Base-by-base conservation (phyloP, 441 rosid genomes). In the Flueggea neowawraea region DNA sequence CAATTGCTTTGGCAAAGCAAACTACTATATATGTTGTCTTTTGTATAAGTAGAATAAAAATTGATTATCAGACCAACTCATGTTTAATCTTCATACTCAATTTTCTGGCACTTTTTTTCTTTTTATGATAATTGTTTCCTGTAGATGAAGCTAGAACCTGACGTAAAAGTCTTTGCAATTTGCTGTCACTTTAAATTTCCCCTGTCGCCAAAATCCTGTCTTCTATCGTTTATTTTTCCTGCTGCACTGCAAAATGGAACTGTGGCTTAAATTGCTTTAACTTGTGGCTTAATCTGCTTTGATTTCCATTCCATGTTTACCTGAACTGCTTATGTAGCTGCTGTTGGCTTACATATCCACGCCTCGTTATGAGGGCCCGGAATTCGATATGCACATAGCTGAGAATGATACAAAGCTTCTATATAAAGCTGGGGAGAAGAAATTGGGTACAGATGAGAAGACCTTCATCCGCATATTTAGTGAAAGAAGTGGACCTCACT, bases 391-490 rank as follows among this genome's bases (percentile, higher is more conserved):
- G 63, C 63, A 36, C 54, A 54, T 72, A n/a, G 82, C 73, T 54
- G 65, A 66, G 54, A 66, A 59, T 58, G 90, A 84, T 73, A 87
- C 88, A 32, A 84, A 68, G 75, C 67, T 63, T 31, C 85, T 87
- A 6, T 84, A 67, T 68, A 82, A 78, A 69, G 88, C 90, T 1
- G 90, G 94, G 58, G 94, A 84, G 74, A 84, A 65, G 81, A 81
- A 54, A 69, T 52, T 70, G 10, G 94, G 90, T 66, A 84, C 94
- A 17, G 90, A 87, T 67, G 94, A 87, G 76, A 76, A 73, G 53
- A 78, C 82, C n/a, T 84, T 87, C 69, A 75, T 87, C 62, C 65
- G 44, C 52, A 69, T 78, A 54, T 87, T 84, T 62, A 70, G 83
- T 9, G 81, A 74, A 72, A 75, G 87, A 60, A 87, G 90, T 69